Conservation (phyloP, 2,329 filamentous ascomycete species). For the Calycina marina region DNA sequence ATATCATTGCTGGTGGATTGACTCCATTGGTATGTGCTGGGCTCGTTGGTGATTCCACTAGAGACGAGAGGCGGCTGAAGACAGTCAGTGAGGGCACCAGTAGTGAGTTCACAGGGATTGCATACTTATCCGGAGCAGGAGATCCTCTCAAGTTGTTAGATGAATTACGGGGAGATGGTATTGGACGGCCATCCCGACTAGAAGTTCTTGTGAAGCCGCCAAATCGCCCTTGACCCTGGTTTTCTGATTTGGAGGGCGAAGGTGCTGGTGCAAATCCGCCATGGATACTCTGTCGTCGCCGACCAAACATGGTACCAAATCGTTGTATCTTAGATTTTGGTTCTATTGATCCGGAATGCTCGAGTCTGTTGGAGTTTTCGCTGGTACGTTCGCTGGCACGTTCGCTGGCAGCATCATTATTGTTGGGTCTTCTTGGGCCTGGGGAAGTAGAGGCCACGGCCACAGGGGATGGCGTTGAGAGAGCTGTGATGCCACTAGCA, state of each 20-base stretch:
- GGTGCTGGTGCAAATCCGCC: slow-evolving; percentile 38
- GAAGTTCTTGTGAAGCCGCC: slow-evolving; percentile 34
- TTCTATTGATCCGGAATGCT: too few relatives aligned
- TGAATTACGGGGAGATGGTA: slow-evolving; percentile 39
- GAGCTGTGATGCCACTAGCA: slow-evolving; percentile 10
- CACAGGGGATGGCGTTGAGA: too few relatives aligned
- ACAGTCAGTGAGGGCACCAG: too few relatives aligned
- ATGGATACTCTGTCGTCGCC: slow-evolving; percentile 52
- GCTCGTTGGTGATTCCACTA: slow-evolving; percentile 39
- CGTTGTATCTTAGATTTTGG: slow-evolving; percentile 22
- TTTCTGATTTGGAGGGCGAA: slow-evolving; percentile 41
- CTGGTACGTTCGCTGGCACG: slow-evolving; percentile 14
- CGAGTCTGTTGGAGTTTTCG: slow-evolving; percentile 12
- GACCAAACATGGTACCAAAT: slow-evolving; percentile 55
- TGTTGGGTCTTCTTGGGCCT: slow-evolving; percentile 13
- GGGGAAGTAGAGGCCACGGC: slow-evolving; percentile 10
- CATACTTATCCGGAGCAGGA: slow-evolving; percentile 21
- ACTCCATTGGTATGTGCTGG: slow-evolving; percentile 16
- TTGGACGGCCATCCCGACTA: slow-evolving; percentile 41
- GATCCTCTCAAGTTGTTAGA: slow-evolving; percentile 43
- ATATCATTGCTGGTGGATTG: not conserved
- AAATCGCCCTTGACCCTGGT: not conserved
- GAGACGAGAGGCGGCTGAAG: slow-evolving; percentile 37
- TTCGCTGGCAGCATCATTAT: too few relatives aligned
- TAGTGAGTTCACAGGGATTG: too few relatives aligned